Evolutionary conservation across 352 stramenopile genomes (phyloP).

Genomic region (Phytopythium sindhum): DNA sequence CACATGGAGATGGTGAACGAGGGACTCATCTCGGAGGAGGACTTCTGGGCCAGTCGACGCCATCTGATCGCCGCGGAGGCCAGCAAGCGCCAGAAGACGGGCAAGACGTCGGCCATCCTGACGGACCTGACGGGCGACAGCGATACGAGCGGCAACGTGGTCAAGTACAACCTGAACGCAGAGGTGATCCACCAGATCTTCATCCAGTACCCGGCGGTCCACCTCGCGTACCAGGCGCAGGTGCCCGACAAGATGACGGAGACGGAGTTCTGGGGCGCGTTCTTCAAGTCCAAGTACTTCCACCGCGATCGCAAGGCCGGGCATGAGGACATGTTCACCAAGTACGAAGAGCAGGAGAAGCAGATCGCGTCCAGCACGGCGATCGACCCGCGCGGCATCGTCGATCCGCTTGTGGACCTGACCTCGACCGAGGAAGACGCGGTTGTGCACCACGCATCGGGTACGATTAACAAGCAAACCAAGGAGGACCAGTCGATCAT

Average conservation of each 20-base stretch:
- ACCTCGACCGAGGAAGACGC: conserved; percentile 68
- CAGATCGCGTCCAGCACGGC: conserved; percentile 37
- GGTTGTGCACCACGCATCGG: conserved; percentile 31
- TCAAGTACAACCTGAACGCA: conserved; percentile 89
- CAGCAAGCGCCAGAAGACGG: conserved; percentile 83
- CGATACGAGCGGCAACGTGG: conserved; percentile 63
- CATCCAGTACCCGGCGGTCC: conserved; percentile 84
- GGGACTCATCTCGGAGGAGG: conserved; percentile 79
- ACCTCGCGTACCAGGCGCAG: conserved; percentile 80
- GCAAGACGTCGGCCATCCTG: conserved; percentile 81
- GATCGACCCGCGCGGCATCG: conserved; percentile 59
- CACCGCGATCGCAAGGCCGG: conserved; percentile 78
- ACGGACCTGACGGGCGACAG: conserved; percentile 76
- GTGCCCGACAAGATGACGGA: conserved; percentile 89
- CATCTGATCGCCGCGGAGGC: conserved; percentile 82
- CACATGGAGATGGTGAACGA: conserved; percentile 88
- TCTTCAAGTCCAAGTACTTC: conserved; percentile 90
- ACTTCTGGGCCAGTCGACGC: conserved; percentile 82
- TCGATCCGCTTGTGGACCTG: conserved; percentile 78
- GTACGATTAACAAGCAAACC: conserved; percentile 16
- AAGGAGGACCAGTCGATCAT: conserved; percentile 60
- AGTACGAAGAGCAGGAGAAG: conserved; percentile 79
- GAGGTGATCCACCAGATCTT: conserved; percentile 91
- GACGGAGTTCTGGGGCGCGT: conserved; percentile 85
- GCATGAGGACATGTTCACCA: conserved; percentile 84